Percentiles rank a stretch among this genome's conserved stretches.
phyloP scores from a whole-genome alignment of 2,329 filamentous ascomycete genomes.

The Neophaeococcomyces aloes region DNA sequence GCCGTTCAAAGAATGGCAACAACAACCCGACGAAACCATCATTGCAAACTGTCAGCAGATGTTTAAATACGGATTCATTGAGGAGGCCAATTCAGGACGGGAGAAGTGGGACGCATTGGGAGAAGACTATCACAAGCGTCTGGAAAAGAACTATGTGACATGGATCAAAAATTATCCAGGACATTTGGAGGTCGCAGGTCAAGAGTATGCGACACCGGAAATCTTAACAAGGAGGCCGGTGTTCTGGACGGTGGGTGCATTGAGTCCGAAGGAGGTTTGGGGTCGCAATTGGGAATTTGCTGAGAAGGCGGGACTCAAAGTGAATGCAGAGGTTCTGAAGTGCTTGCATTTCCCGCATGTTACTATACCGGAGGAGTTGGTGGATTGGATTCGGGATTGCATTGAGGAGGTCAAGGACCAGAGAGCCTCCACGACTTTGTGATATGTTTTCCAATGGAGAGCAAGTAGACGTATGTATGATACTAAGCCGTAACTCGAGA shows the following conservation, averaged over 20 bases:
- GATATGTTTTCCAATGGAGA: too few relatives aligned
- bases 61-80: neutral
- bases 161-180: neutral
- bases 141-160: conserved; percentile 3
- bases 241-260: conserved; percentile 2
- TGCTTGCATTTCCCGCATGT: neutral
- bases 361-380: neutral
- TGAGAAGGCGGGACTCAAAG: neutral
- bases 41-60: neutral
- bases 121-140: neutral
- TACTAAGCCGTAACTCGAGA: too few relatives aligned
- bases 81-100: neutral
- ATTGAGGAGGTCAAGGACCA: neutral
- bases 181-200: neutral
- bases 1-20: neutral
- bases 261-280: neutral
- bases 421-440: too few relatives aligned
- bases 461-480: too few relatives aligned
- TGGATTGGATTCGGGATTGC: neutral
- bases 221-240: neutral
- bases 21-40: neutral
- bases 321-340: neutral
- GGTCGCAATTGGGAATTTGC: neutral
- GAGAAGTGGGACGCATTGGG: neutral
- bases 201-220: neutral